Evolutionary conservation across 2,329 filamentous ascomycete genomes (phyloP).

Genomic region (Phaeosphaeriaceae sp.): DNA sequence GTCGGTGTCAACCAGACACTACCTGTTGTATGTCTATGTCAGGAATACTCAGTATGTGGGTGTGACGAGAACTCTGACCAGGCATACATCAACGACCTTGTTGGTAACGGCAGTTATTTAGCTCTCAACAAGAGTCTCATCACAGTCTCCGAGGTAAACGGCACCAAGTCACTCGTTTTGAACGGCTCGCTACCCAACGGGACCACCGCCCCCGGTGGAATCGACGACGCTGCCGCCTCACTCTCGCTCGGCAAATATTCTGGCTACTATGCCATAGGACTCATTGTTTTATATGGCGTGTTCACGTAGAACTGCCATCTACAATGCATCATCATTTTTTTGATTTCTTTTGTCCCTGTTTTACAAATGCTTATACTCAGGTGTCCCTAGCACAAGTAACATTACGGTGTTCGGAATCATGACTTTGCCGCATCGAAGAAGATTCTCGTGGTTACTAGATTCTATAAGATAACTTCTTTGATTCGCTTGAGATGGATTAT

Average conservation of each 20-base stretch:
- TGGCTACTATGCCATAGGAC: constrained; percentile 49
- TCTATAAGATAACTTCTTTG: no score
- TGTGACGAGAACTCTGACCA: constrained; percentile 71
- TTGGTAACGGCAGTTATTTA: constrained; percentile 62
- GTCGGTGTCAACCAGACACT: constrained; percentile 62
- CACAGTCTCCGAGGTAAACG: constrained; percentile 67
- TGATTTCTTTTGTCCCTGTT: not conserved
- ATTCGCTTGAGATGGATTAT: no score
- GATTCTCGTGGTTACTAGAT: no score
- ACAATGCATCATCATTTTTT: not conserved
- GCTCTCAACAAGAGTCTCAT: constrained; percentile 68
- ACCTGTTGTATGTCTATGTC: constrained; percentile 68
- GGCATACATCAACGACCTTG: constrained; percentile 65
- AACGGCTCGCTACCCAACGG: constrained; percentile 76
- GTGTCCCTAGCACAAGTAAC: no score
- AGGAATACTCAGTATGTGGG: constrained; percentile 63
- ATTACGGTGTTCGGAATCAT: no score
- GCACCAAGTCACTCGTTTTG: constrained; percentile 68
- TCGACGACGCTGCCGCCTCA: constrained; percentile 33
- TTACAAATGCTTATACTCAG: not conserved
- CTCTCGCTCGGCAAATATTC: constrained; percentile 35
- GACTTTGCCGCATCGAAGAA: no score
- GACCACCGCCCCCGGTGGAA: constrained; percentile 51
- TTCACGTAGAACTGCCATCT: no score
- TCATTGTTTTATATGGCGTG: constrained; percentile 43